Evolutionary conservation across 306 rosid species (phyloP), one percentile per base, ranked within the genome.

Genomic region (Arachis hypogaea): DNA sequence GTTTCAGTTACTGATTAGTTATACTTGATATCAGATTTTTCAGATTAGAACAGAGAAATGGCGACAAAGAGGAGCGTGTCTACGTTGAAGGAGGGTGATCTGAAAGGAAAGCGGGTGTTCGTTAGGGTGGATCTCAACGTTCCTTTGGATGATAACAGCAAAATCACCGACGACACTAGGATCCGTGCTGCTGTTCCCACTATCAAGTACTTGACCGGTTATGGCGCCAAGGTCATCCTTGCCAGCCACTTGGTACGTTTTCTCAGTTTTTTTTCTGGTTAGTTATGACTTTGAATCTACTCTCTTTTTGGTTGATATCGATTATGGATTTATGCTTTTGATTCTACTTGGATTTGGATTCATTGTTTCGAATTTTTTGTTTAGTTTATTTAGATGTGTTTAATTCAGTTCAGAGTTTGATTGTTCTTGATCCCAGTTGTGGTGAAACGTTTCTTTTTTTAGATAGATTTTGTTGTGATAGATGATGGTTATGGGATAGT

Each of bases 81-180:
- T 30, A 86, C 97, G 6, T 78, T 93, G 84, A 93, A 86, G 78
- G 96, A 87, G 83, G 88, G 63, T 28, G 97, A 91, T 81, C 86
- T 93, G 97, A 93, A 93, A 80, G 97, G 93, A 46, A 93, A 93
- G 83, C 86, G 85, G 67, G 98, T 93, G 64, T 89, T 93, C 9
- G 92, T 89, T 16, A 91, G 98, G 77, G 98, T 82, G 54, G 98
- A 93, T 91, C 93, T 93, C 43, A 93, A 93, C 47, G 97, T 93
- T 69, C 98, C 98, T 63, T 84, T 93, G 88, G 96, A 91, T 77
- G 98, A 91, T 28, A 83, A 82, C 89, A 59, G 10, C 7, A 88
- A 82, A 3, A 93, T 93, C 88, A 93, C 98, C 36, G 98, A 93
- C 77, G 98, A 93, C 52, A 93, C 94, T 22, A 89, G 98, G 78